Conservation (phyloP, 2,329 filamentous ascomycete species). For the Aspergillus persii region DNA sequence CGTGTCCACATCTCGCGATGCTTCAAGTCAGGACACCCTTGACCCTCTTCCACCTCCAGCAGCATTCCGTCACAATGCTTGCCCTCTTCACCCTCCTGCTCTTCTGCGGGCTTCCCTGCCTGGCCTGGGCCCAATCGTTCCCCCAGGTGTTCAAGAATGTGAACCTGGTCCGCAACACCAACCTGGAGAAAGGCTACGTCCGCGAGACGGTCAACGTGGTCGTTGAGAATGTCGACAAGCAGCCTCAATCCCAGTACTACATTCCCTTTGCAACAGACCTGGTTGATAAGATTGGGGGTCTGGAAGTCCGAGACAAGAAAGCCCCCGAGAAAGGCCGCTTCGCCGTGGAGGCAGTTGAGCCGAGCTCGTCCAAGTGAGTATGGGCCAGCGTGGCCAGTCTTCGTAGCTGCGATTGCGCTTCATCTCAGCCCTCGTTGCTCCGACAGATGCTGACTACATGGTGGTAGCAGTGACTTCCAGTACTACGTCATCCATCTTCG, state of each 20-base stretch:
- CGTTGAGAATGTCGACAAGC: slow-evolving; percentile 78
- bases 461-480: slow-evolving; percentile 60
- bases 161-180: slow-evolving; percentile 86
- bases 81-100: slow-evolving; percentile 11
- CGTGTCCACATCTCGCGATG: background rate
- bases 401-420: slow-evolving; percentile 22
- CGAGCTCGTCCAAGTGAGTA: slow-evolving; percentile 52
- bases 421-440: slow-evolving; percentile 4
- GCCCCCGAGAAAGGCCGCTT: slow-evolving; percentile 67
- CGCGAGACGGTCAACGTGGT: slow-evolving; percentile 92
- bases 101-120: background rate
- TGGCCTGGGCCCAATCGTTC: slow-evolving; percentile 23
- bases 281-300: slow-evolving; percentile 73
- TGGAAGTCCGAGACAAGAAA: slow-evolving; percentile 94
- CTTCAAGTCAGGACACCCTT: background rate
- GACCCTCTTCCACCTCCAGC: slow-evolving; percentile 22
- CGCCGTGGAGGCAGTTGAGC: slow-evolving; percentile 65
- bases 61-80: slow-evolving; percentile 23
- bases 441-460: slow-evolving; percentile 19
- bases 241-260: slow-evolving; percentile 86
- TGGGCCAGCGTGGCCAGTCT: slow-evolving; percentile 53
- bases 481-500: slow-evolving; percentile 84
- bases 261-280: slow-evolving; percentile 77
- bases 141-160: slow-evolving; percentile 90
- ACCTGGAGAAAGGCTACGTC: slow-evolving; percentile 87